Base-by-base conservation (phyloP, 768 basidiomycete species). In the Phanerodontia chrysosporium region DNA sequence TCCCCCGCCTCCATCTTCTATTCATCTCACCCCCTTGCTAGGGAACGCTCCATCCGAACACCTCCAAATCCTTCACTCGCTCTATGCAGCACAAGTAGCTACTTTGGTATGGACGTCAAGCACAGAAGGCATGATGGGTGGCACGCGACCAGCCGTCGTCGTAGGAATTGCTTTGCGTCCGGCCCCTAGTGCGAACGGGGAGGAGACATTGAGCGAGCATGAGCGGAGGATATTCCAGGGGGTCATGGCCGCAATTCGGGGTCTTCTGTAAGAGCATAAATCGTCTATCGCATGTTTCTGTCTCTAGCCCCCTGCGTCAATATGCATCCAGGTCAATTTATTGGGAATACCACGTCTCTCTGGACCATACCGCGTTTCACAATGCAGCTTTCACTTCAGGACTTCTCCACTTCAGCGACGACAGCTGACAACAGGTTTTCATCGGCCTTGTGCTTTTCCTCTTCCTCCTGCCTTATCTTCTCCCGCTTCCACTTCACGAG, bases 71-170 rank as follows among this genome's bases (percentile, higher is more conserved):
- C 73, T 96, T 24, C 82, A 95, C 67, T 85, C 86, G 35, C 76
- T 96, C 0, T 96, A 95, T 71, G 86, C 85, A 0, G 77, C 86
- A n/a, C 95, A 97, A 66, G 86, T 93, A 46, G 90, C 93, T 0
- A 92, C 92, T 0, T 77, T 95, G 28, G 70, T 95, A 6, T 97
- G 94, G 90, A 76, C 78, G 0, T 66, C 81, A 55, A 77, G 79
- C 55, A 68, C 73, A n/a, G 69, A 77, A 45, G 73, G 65, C 44
- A 66, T 73, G 25, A 58, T 80, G 42, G 78, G 79, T 18, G 71
- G 70, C 7, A 71, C 77, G 25, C 76, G 85, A 54, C 77, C 81
- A 59, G 82, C 80, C 39, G 82, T 95, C 7, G 75, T 95, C 0
- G 82, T 96, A 35, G 92, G 90, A 0, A 77, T 95, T 48, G 87